Percentiles rank a stretch among this genome's conserved stretches.
Conservation (phyloP, 768 basidiomycete species). For the Hirschioporus abietinus region DNA sequence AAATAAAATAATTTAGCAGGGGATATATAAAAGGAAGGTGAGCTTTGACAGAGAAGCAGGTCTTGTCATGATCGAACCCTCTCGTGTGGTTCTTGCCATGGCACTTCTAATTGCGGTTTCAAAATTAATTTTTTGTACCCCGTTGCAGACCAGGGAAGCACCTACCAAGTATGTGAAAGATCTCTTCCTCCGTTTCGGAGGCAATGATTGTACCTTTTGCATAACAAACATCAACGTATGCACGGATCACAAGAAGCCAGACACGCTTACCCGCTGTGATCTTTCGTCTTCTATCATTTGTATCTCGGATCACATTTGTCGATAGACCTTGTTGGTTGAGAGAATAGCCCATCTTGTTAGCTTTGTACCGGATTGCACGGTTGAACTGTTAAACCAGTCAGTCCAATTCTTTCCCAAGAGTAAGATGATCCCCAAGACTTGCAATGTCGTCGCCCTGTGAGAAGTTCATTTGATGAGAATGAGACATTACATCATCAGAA, state of each 20-base stretch:
- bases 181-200: conserved; percentile 81
- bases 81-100: conserved; percentile 80
- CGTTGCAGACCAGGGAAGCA: conserved; percentile 5
- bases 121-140: background rate
- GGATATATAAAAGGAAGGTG: too few relatives aligned
- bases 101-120: conserved; percentile 40
- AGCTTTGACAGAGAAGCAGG: background rate
- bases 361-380: conserved; percentile 81
- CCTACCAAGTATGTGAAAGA: conserved; percentile 66
- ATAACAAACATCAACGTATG: conserved; percentile 2
- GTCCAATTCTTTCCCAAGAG: conserved; percentile 5
- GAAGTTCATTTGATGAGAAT: conserved; percentile 3
- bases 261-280: conserved; percentile 46
- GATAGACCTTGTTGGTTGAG: conserved; percentile 86
- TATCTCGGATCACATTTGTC: conserved; percentile 66
- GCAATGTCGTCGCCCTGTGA: conserved; percentile 84
- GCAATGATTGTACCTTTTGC: conserved; percentile 60
- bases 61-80: conserved; percentile 37
- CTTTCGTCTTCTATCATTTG: conserved; percentile 55
- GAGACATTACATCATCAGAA: background rate
- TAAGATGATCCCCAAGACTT: conserved; percentile 22
- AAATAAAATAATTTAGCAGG: background rate
- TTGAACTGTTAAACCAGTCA: conserved; percentile 59
- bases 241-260: conserved; percentile 5
- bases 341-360: conserved; percentile 72